Base-by-base conservation (phyloP, 331 rosid species). In the Saraca asoca region DNA sequence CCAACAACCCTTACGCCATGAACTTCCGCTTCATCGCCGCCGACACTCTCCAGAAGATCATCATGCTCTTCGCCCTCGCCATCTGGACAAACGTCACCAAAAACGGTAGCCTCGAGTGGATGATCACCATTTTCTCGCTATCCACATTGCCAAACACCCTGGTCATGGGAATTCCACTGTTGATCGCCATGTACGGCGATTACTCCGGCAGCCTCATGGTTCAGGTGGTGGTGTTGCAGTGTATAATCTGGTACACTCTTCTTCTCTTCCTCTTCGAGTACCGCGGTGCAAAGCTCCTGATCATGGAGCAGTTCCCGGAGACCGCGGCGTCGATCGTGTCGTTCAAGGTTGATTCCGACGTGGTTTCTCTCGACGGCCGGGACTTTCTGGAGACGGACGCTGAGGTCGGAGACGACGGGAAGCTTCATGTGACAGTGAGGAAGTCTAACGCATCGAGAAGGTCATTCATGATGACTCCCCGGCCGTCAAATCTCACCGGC, bases 251-350 rank as follows among this genome's bases (percentile, higher is more conserved):
- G 97, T 94, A 94, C 74, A 94, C 99, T 0, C 85, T 94, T 2
- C 73, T 94, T 1, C 88, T 94, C 50, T 94, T 94, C 29, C 82
- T 94, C 12, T 94, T 90, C 39, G 99, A 94, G 79, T 94, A 88
- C 42, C 92, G 99, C 5, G 93, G 96, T 4, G 99, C 99, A 0
- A 94, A 90, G 83, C 58, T 88, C 13, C 57, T 94, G 0, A 94
- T 94, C 61, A 88, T 90, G 95, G 95, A 94, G 58, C 99, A 94
- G 85, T 94, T 94, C 9, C 99, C 99, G 0, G 97, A 90, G 64
- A 90, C 99, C 9, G 97, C 97, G 0, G 97, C 97, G 5, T 90
- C 97, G 16, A 94, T 94, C 7, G 97, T 94, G 5, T 94, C 99
- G 5, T 88, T 94, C 48, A 94, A 94, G 46, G 91, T 94, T 39